A percentile compares a stretch with the other conserved stretches of the same genome.
phyloP scores from a whole-genome alignment of 441 rosid genomes.

The Bocquillonia castaneifolia region DNA sequence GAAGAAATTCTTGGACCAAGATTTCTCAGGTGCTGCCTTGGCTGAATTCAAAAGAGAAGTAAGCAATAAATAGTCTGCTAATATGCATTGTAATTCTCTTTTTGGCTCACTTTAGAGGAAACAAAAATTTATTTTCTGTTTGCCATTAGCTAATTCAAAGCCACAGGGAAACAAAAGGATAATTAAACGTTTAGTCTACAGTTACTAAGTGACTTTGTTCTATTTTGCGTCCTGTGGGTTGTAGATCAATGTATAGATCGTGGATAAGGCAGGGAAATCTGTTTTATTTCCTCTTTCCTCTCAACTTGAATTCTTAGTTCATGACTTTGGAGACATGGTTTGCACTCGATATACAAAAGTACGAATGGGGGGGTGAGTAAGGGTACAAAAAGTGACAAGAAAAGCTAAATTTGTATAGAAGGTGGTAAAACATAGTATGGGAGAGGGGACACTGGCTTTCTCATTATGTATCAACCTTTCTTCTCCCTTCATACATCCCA shows the following conservation, averaged over 20 bases:
- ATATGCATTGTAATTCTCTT: conserved; percentile 5
- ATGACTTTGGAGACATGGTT: neutral
- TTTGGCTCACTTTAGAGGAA: conserved; percentile 1
- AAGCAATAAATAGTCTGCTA: conserved; percentile 36
- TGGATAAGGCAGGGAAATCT: neutral
- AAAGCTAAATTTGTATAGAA: neutral
- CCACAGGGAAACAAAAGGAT: neutral
- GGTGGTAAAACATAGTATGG: neutral
- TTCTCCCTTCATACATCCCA: neutral
- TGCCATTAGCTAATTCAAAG: neutral
- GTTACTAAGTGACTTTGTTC: neutral
- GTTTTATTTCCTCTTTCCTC: neutral
- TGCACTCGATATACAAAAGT: neutral
- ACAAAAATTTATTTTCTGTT: neutral
- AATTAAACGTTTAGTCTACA: neutral
- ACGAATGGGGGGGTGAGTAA: neutral
- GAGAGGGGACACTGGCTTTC: neutral
- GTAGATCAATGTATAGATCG: neutral
- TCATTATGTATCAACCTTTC: neutral
- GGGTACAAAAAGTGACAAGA: neutral
- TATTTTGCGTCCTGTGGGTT: neutral
- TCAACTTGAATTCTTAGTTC: neutral
- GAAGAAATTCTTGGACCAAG: conserved; percentile 98
- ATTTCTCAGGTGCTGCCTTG: conserved; percentile 96
- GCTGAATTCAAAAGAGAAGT: conserved; percentile 97